Evolutionary conservation across 345 rosid species (phyloP), one percentile per base, ranked within the genome.

Genomic region (Psidium guajava): DNA sequence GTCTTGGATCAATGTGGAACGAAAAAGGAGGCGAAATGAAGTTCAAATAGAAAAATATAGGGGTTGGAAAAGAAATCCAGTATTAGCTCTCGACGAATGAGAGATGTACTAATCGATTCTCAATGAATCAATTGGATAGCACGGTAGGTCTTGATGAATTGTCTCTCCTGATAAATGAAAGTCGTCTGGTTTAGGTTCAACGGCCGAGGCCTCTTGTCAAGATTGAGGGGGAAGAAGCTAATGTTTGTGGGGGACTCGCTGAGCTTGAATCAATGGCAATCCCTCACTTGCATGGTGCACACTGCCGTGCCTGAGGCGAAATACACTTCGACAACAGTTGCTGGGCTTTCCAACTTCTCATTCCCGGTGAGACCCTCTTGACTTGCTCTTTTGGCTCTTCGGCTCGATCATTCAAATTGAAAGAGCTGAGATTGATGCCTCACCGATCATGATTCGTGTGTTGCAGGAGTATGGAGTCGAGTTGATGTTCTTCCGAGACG

Each of bases 171-270:
- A 11, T 11, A 61, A 20, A 36, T 83, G 27, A 44, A 42, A 9
- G 10, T 55, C n/a, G 24, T 16, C 73, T 40, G 36, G 21, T 24
- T 9, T 82, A 91, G 95, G 83, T 93, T 93, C 83, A 74, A 85
- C 56, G 91, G 92, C 1, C 32, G 22, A 54, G 86, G 84, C 74
- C 87, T 93, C 57, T 81, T 93, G 86, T 51, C 24, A 74, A 89
- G 85, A 85, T 32, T 82, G 83, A 86, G 42, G 61, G 91, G 93
- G 81, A 93, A 91, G 90, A 90, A 83, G 83, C 84, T 93, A 28
- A 54, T 93, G 90, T 93, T 93, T 74, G 91, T 93, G 11, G 94
- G 94, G 7, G 94, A 92, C 58, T 93, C 95, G 1, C 54, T 93
- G 25, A 89, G 91, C 83, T 82, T 88, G 82, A 91, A 93, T 54